Evolutionary conservation across 176 grass and related monocot species (phyloP).

Genomic region (Secale cereale): DNA sequence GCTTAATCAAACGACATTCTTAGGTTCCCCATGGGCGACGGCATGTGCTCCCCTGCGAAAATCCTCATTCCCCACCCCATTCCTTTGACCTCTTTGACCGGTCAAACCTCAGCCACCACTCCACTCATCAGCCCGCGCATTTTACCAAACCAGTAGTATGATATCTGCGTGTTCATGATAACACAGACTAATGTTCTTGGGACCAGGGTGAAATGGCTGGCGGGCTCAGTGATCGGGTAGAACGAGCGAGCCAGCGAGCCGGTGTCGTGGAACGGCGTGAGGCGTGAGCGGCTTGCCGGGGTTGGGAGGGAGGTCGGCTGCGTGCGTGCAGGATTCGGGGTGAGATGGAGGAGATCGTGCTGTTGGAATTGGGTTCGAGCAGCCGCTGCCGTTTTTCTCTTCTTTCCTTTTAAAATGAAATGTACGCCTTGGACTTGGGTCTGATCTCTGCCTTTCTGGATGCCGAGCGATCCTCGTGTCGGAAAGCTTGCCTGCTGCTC

Average conservation of each 20-base stretch:
- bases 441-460: not conserved
- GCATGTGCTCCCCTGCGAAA: conserved; percentile 18
- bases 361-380: conserved; percentile 19
- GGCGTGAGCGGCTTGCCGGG: not conserved
- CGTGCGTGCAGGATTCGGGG: conserved; percentile 20
- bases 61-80: not conserved
- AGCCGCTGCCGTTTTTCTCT: not conserved
- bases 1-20: conserved; percentile 14
- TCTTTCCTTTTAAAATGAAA: not conserved
- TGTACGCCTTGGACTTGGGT: not conserved
- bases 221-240: not conserved
- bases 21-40: conserved; percentile 1
- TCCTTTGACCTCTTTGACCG: conserved; percentile 28
- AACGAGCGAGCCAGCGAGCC: not conserved
- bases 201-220: not conserved
- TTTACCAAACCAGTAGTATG: not conserved
- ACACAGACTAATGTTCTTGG: conserved; percentile 10
- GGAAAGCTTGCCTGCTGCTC: not conserved
- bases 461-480: conserved; percentile 20
- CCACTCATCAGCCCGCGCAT: not conserved
- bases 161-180: not conserved
- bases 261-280: conserved; percentile 2
- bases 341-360: conserved; percentile 13
- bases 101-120: conserved; percentile 31
- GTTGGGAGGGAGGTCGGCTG: not conserved